Evolutionary conservation across 1,284 basidiomycete genomes (phyloP), one percentile per base, ranked within the genome.

Genomic region (Trametes polyzona): DNA sequence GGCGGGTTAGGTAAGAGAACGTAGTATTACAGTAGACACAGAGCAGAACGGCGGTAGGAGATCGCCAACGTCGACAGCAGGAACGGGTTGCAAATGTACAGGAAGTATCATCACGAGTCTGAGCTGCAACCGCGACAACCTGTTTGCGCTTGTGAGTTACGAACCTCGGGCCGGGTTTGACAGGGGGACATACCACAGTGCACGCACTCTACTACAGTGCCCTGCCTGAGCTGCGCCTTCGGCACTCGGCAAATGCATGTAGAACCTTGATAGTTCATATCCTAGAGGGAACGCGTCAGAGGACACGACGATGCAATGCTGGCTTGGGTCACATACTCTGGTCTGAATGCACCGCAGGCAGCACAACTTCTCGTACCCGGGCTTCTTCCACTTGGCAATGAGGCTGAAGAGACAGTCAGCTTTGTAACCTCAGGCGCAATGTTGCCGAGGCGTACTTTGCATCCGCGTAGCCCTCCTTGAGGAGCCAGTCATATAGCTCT

Each of bases 191-290:
- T 69, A 96, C 95, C 96, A 74, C 96, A 98, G 71, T 97, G 95
- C 47, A 93, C 92, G 75, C 96, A 98, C 75, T 98, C 94, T 0
- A 99, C 96, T n/a, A 98, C 81, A 3, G 93, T 95, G 5, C 95
- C 96, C 52, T 86, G 80, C 57, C 95, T 91, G 24, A 99, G 82
- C 68, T 95, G 90, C 3, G 93, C 90, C 73, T 98, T 98, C 2
- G 97, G 97, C 46, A 99, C 96, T 64, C 97, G 86, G 72, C 97
- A 99, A 58, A 99, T 92, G 73, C 97, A 99, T 27, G 97, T 97
- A n/a, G 95, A 97, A 7, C 97, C 97, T 78, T 96, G 91, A 71
- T 98, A 98, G 78, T 98, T 99, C 95, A 98, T 98, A 72, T 98
- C 97, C 92, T 95, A 58, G 33, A 57, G 35, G 11, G 4, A 19